Conservation (phyloP, 2,329 filamentous ascomycete species). For the Aspergillus sp. region DNA sequence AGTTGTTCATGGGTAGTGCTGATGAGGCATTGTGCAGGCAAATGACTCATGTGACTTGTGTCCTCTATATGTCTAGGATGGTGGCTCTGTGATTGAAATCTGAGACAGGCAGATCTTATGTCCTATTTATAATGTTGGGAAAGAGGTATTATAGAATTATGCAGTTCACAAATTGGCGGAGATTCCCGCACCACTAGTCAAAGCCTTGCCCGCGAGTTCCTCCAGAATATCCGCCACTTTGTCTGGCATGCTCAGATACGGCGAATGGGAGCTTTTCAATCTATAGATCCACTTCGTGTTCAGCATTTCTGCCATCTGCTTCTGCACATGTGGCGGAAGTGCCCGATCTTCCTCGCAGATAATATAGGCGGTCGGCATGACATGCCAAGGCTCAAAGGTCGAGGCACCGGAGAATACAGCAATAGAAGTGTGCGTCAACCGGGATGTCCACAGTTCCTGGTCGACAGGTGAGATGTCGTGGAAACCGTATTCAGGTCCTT, state of each 20-base stretch:
- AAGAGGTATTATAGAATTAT: not conserved
- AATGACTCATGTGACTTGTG: too few relatives aligned
- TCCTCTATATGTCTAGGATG: too few relatives aligned
- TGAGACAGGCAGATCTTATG: not conserved
- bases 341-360: constrained; percentile 41
- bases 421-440: constrained; percentile 28
- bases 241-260: constrained; percentile 44
- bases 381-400: constrained; percentile 35
- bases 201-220: constrained; percentile 2
- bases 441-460: constrained; percentile 26
- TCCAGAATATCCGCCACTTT: constrained; percentile 36
- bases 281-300: constrained; percentile 34
- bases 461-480: constrained; percentile 32
- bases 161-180: not conserved
- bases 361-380: constrained; percentile 39
- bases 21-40: too few relatives aligned
- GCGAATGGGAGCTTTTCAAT: constrained; percentile 43
- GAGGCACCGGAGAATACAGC: constrained; percentile 29
- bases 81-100: not conserved
- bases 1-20: too few relatives aligned
- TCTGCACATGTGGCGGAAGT: constrained; percentile 34
- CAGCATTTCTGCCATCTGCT: constrained; percentile 29
- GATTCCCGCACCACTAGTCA: not conserved
- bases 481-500: constrained; percentile 24
- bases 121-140: not conserved